phyloP scores from a whole-genome alignment of 495 filamentous ascomycete genomes.

The Penicillium cosmopolitanum region DNA sequence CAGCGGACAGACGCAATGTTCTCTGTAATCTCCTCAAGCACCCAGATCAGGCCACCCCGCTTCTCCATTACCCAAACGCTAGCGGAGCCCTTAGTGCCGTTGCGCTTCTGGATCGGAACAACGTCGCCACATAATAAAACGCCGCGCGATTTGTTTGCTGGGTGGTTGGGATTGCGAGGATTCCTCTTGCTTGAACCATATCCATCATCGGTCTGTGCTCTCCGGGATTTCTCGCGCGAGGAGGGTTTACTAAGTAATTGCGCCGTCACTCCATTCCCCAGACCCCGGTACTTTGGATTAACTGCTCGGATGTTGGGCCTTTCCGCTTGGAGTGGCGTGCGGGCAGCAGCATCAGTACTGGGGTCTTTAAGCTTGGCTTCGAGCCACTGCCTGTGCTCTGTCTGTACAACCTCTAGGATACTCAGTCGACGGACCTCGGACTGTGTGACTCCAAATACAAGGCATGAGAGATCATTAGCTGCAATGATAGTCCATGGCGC shows the following conservation, averaged over 20 bases:
- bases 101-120: slow-evolving; percentile 93
- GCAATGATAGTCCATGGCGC: slow-evolving; percentile 94
- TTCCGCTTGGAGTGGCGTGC: slow-evolving; percentile 38
- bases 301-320: slow-evolving; percentile 42
- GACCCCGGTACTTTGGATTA: slow-evolving; percentile 57
- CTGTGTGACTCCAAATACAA: slow-evolving; percentile 93
- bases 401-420: slow-evolving; percentile 90
- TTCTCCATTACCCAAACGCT: slow-evolving; percentile 99
- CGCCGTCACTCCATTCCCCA: slow-evolving; percentile 82
- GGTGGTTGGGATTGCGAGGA: slow-evolving; percentile 54
- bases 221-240: slow-evolving; percentile 64
- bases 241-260: slow-evolving; percentile 85
- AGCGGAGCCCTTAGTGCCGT: slow-evolving; percentile 86
- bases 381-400: slow-evolving; percentile 88
- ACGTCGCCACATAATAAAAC: slow-evolving; percentile 96
- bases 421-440: slow-evolving; percentile 93
- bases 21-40: slow-evolving; percentile 95
- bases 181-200: slow-evolving; percentile 67
- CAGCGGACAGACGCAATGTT: slow-evolving; percentile 77
- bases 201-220: slow-evolving; percentile 76
- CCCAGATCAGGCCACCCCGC: slow-evolving; percentile 91
- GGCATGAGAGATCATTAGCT: slow-evolving; percentile 95
- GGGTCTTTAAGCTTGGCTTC: slow-evolving; percentile 75
- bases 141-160: slow-evolving; percentile 77
- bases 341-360: slow-evolving; percentile 51